Evolutionary conservation across 257 asterid genomes (phyloP), one percentile per base, ranked within the genome.

Genomic region (Perilla frutescens): DNA sequence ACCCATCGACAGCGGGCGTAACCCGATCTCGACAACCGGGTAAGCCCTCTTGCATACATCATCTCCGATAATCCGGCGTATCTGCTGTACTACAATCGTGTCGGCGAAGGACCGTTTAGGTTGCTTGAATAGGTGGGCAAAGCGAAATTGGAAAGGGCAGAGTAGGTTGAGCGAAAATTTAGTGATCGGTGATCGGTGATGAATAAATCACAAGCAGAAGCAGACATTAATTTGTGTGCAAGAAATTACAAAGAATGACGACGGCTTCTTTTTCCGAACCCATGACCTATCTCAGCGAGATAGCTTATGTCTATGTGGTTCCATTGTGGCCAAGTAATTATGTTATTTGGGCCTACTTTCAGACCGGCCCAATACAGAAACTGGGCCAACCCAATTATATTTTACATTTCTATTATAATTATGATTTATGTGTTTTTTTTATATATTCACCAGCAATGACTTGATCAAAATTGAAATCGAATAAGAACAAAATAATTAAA

Each of bases 21-120:
- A 66, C 81, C 81, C 80, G 82, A 59, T 80, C 86, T 82, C 77
- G 87, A 72, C 47, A 81, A 20, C 71, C 89, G 86, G 79, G 85
- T 36, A 74, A 87, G 68, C 50, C 85, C 85, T 76, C 87, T 70
- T 7, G 58, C 77, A 41, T 63, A 77, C 47, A 75, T 37, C 91
- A 86, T 86, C 76, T 79, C 77, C 70, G 36, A 9, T 8, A 47
- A 5, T 41, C 62, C 62, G 36, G 31, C 39, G 11, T 34, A 31
- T 8, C 49, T 13, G 9, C 6, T 13, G 34, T 12, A 36, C 51
- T 48, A 12, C 32, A 79, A 57, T 37, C 70, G 57, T 3, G 58
- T 26, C 5, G 74, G 62, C 49, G 2, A 51, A 40, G 31, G 12
- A 43, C 39, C 10, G 26, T 11, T 45, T n/a, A 10, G 62, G 37